Conservation (phyloP, 345 rosid species). For the Eucalyptus sideroxylon region DNA sequence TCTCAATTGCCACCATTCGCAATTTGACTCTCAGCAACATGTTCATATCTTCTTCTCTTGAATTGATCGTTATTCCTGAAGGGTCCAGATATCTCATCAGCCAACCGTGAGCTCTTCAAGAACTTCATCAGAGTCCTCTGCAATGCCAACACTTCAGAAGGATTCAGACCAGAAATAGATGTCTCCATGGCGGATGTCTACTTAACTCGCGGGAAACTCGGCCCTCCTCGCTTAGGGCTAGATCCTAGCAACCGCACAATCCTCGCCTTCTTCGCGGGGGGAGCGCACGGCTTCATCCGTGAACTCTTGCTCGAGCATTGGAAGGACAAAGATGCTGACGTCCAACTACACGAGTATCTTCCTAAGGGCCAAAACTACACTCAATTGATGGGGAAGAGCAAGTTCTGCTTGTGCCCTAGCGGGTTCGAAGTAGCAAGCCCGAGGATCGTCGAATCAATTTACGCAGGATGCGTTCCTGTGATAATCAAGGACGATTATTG, state of each 20-base stretch:
- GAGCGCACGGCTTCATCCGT: constrained; percentile 47
- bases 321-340: constrained; percentile 48
- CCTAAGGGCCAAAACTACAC: constrained; percentile 14
- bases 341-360: constrained; percentile 33
- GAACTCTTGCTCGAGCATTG: constrained; percentile 32
- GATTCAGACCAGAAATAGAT: constrained; percentile 49
- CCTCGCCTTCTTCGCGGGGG: constrained; percentile 64
- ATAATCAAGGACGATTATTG: neutral
- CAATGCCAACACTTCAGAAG: constrained; percentile 72
- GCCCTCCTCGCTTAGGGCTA: neutral
- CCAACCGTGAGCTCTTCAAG: constrained; percentile 31
- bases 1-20: neutral
- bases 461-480: neutral
- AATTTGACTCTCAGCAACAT: neutral
- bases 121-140: constrained; percentile 57
- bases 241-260: constrained; percentile 20
- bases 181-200: constrained; percentile 50
- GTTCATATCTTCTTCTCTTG: neutral
- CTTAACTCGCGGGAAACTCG: constrained; percentile 4
- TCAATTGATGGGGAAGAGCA: constrained; percentile 28
- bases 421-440: neutral
- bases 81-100: constrained; percentile 54
- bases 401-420: constrained; percentile 19
- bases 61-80: neutral
- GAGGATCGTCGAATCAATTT: neutral